Evolutionary conservation across 441 rosid genomes (phyloP), one percentile per base, ranked within the genome.

Genomic region (Populus trichocarpa): DNA sequence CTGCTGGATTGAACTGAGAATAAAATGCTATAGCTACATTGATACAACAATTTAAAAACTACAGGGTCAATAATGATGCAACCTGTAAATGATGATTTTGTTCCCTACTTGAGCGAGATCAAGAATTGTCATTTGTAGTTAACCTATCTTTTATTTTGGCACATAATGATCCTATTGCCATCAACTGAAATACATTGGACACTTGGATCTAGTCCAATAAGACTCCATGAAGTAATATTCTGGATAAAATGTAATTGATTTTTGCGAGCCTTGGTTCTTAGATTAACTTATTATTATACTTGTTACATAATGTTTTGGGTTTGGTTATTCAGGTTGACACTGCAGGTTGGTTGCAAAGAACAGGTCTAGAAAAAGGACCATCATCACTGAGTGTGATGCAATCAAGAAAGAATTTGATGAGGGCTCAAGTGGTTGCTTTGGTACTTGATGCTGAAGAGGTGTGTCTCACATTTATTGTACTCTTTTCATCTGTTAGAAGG

Each of bases 391-490:
- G 99, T 81, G 78, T 96, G 10, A 83, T 96, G 93, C 99, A 96
- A 80, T 96, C 99, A 26, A 91, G 93, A 85, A 94, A 91, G 88
- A 94, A 88, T 87, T 88, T 94, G 75, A 89, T 94, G 97, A 93
- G 99, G 72, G 98, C 99, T 71, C 97, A 96, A 86, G 87, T 94
- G 66, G 85, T 94, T 76, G 99, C 96, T 74, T 85, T 96, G 76
- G 98, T 96, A 77, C 98, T 96, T 23, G 90, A 96, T 87, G 97
- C 97, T 20, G 93, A 89, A 82, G 98, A 94, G 97, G 97, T 94
- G 70, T 75, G 85, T 79, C 76, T 35, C 72, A 36, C 70, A 50
- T 23, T 59, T 78, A 36, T 67, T 69, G 64, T 46, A 5, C 10
- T 74, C 67, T 18, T 12, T 79, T 14, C 12, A 1, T 11, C 23